A percentile compares a stretch with the other conserved stretches of the same genome.
These are phyloP conservation scores for Boletus vermiculosoides DNA, from an alignment of 768 basidiomycete species.

Conservation along the genomic window DNA sequence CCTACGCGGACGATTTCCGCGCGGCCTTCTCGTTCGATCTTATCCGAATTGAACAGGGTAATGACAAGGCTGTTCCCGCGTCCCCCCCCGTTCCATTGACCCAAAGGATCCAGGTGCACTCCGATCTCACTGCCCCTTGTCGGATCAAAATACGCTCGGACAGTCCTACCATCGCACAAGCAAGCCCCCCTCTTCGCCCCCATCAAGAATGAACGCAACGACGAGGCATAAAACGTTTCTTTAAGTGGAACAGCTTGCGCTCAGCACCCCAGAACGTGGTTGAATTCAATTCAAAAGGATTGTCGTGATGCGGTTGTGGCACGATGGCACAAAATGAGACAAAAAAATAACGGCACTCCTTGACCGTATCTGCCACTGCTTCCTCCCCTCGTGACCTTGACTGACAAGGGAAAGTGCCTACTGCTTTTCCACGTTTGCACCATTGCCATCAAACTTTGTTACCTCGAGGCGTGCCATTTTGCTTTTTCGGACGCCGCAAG, in stretches of 20 bases:
- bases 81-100: neutral
- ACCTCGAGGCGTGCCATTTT: constrained; percentile 27
- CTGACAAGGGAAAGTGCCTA: constrained; percentile 2
- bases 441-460: constrained; percentile 28
- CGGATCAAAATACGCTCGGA: constrained; percentile 13
- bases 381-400: constrained; percentile 17
- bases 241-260: constrained; percentile 19
- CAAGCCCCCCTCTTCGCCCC: neutral
- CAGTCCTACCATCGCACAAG: neutral
- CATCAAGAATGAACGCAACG: neutral
- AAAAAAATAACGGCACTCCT: constrained; percentile 5
- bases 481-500: constrained; percentile 11
- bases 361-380: constrained; percentile 9
- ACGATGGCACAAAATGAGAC: neutral
- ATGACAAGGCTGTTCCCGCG: constrained; percentile 3
- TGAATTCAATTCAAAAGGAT: neutral
- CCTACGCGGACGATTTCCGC: constrained; percentile 23
- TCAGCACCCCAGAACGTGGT: constrained; percentile 32
- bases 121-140: neutral
- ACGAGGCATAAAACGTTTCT: neutral
- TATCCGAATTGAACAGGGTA: neutral
- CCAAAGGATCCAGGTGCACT: neutral
- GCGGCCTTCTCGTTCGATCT: constrained; percentile 11
- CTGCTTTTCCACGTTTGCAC: constrained; percentile 1
- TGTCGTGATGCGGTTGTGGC: constrained; percentile 5